These are phyloP conservation scores for Lasiosphaeria miniovina DNA, from an alignment of 495 filamentous ascomycete species.

Conservation along the genomic window DNA sequence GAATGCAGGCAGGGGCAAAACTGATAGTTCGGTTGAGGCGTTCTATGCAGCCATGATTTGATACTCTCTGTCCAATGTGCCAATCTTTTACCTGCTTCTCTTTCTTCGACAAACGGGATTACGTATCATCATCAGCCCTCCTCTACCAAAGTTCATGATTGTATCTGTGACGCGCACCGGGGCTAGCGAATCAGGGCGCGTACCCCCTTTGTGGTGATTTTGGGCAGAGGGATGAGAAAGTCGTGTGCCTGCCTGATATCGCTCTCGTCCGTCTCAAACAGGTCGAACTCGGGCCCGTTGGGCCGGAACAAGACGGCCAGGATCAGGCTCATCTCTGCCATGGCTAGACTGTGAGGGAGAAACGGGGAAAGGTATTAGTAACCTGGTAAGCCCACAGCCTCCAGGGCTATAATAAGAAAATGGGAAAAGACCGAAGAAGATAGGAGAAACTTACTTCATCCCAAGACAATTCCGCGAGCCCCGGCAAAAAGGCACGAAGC, in stretches of 20 bases:
- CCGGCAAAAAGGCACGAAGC: constrained; percentile 20
- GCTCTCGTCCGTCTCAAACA: constrained; percentile 31
- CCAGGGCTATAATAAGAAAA: background rate
- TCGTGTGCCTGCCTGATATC: constrained; percentile 34
- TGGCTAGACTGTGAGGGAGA: constrained; percentile 34
- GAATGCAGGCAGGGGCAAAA: too few species aligned
- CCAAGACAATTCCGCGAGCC: constrained; percentile 21
- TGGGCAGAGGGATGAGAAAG: constrained; percentile 29
- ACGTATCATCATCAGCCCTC: too few species aligned
- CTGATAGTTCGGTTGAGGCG: too few species aligned
- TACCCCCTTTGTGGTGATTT: constrained; percentile 33
- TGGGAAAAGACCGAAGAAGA: background rate
- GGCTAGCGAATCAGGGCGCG: constrained; percentile 23
- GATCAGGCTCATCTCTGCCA: constrained; percentile 35
- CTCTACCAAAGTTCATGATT: too few species aligned
- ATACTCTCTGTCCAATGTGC: too few species aligned
- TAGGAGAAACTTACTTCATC: constrained; percentile 15
- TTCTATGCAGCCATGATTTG: too few species aligned
- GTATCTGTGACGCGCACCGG: too few species aligned
- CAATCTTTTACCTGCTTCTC: too few species aligned
- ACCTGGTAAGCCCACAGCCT: too few species aligned
- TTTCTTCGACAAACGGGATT: too few species aligned
- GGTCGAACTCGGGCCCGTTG: constrained; percentile 22
- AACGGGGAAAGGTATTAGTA: too few species aligned
- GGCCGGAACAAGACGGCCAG: constrained; percentile 33